phyloP scores from a whole-genome alignment of 495 filamentous ascomycete genomes.

The Neurospora tetraspora region DNA sequence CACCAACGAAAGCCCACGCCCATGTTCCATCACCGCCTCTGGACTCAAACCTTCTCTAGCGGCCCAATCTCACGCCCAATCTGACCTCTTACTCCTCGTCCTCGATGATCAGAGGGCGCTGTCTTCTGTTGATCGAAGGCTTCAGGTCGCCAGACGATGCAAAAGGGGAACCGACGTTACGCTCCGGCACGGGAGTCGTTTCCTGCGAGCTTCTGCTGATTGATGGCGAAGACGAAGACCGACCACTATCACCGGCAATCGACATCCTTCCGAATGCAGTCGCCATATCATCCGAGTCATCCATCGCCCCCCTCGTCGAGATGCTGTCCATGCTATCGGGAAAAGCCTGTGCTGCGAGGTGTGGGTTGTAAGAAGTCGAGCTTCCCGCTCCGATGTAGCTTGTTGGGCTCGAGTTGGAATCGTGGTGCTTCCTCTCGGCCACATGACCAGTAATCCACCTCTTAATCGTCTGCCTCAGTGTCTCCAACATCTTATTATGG shows the following conservation, averaged over 20 bases:
- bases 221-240: not conserved
- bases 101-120: not conserved
- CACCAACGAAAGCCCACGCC: not conserved
- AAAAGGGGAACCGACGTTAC: not conserved
- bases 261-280: not conserved
- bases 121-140: not conserved
- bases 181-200: not conserved
- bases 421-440: not conserved
- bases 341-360: not conserved
- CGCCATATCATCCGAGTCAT: not conserved
- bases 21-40: not conserved
- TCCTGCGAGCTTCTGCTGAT: not conserved
- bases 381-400: not conserved
- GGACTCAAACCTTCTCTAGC: not conserved
- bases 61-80: not conserved
- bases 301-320: not conserved
- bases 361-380: not conserved
- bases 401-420: slow-evolving; percentile 10
- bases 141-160: not conserved
- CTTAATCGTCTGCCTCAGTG: slow-evolving; percentile 5
- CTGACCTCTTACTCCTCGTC: not conserved
- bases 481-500: slow-evolving; percentile 5
- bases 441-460: not conserved
- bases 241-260: not conserved
- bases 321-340: not conserved